Evolutionary conservation across 805 yeast species (phyloP), one percentile per base, ranked within the genome.

Genomic region (Wickerhamia fluorescens): DNA sequence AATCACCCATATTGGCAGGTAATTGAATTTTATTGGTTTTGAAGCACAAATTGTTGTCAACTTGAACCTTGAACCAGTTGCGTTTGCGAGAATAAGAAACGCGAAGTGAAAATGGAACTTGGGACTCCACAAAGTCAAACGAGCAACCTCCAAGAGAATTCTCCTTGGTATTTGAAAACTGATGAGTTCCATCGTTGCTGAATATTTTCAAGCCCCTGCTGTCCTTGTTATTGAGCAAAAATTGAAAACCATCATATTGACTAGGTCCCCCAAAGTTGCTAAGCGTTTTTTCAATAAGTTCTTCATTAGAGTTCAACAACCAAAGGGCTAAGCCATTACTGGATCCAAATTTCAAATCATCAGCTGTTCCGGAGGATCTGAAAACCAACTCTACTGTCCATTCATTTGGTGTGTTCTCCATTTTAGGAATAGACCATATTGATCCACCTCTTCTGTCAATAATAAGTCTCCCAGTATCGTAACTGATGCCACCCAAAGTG

Each of bases 11-110:
- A 13, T 38, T 33, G 5, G 49, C 36, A 18, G 72, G 72, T 12
- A 81, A 46, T 20, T 53, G 46, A 20, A 81, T 57, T 31, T 71
- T 52, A 34, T 72, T 68, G 0, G 87, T 76, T 50, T 75, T 75
- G 52, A 81, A 73, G 45, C 87, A 76, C 33, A 82, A 61, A 41
- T 69, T 73, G 49, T 82, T 82, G 51, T 82, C 85, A 28, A 79
- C 58, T 37, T 82, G 85, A n/a, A 81, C 66, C 40, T 78, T 77
- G 38, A 78, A 61, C 35, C 70, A 51, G 10, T 61, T 57, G 16
- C 51, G 49, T 23, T 56, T 47, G 7, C 52, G 51, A 14, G 73
- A 68, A 42, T 78, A 79, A 6, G 79, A 73, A 9, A 82, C 40
- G 53, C 86, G 71, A n/a, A 80, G 30, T 1, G 83, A 78, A 14